These are phyloP conservation scores for Scedosporium aurantiacum DNA, from an alignment of 2,329 filamentous ascomycete genomes.

Conservation along the genomic window DNA sequence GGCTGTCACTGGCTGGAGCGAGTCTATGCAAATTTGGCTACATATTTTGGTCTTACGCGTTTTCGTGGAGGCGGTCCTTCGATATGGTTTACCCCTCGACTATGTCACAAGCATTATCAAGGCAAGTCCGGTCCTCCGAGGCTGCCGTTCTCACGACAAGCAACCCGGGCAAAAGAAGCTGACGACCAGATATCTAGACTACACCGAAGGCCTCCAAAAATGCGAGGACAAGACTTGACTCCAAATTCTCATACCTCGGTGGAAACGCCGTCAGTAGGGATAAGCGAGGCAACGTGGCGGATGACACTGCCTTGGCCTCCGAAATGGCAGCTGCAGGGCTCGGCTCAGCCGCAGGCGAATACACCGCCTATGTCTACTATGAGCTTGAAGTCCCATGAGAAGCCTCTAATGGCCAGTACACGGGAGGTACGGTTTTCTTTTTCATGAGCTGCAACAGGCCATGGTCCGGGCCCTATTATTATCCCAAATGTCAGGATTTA, in stretches of 20 bases:
- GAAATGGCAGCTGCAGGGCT: conserved; percentile 74
- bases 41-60: conserved; percentile 85
- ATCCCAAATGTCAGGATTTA: too few relatives aligned
- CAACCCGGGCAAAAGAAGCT: conserved; percentile 3
- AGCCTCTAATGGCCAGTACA: background rate
- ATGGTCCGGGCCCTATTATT: too few relatives aligned
- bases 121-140: conserved; percentile 42
- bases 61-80: conserved; percentile 95
- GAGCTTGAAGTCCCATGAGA: conserved; percentile 64
- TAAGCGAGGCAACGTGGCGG: conserved; percentile 83
- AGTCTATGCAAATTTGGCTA: conserved; percentile 91
- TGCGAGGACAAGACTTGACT: conserved; percentile 67
- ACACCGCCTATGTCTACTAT: conserved; percentile 95
- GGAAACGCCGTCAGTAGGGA: conserved; percentile 90
- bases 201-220: conserved; percentile 74
- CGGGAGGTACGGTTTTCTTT: too few relatives aligned
- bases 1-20: conserved; percentile 86
- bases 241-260: conserved; percentile 79
- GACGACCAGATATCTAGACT: conserved; percentile 41
- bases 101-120: conserved; percentile 78
- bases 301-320: conserved; percentile 66
- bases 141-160: too few relatives aligned
- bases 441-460: background rate
- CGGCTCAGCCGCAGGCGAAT: conserved; percentile 64
- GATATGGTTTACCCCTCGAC: conserved; percentile 84